Evolutionary conservation across 768 basidiomycete species (phyloP), one percentile per base, ranked within the genome.

Genomic region (Paxillus ammoniavirescens): DNA sequence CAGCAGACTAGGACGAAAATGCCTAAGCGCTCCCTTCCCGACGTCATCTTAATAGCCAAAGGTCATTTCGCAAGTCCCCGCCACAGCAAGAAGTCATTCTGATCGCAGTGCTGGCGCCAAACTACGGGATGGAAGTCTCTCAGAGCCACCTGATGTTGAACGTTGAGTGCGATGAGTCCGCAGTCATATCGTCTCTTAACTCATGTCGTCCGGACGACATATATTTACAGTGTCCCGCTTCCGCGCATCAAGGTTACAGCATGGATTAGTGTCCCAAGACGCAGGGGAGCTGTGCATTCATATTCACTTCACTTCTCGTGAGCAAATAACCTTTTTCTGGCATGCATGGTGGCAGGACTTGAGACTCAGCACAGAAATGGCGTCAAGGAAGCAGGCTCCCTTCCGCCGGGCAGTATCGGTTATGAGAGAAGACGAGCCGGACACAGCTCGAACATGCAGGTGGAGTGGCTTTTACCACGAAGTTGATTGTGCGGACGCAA

Each of bases 401-500:
- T 35, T 47, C 12, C 33, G n/a, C 35, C 12, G 9, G 45, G 61
- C 49, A 30, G 51, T 49, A 59, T 43, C 60, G 58, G 61, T 47
- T 60, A 63, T 60, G 41, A 31, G 8, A 28, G 46, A 36, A 47
- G 52, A 17, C 18, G 21, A 50, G 52, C 58, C 58, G 58, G 54
- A 40, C 38, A 40, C 38, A 17, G 38, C 6, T 13, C 13, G 6
- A n/a, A n/a, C 37, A 38, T 5, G 13, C 36, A 12, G 36, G 12
- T 40, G 15, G 38, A 17, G n/a, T 40, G 38, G 17, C 9, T 40
- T n/a, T 40, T 18, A 40, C 38, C 7, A 40, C 6, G 38, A 40
- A 40, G 38, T 35, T 26, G 38, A 40, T 40, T 40, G 38, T 18
- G 38, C n/a, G 15, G 38, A 18, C 38, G 17, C 38, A 40, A 13